These are phyloP conservation scores for Yarrowia sp. DNA, from an alignment of 805 yeast genomes.

Conservation along the genomic window DNA sequence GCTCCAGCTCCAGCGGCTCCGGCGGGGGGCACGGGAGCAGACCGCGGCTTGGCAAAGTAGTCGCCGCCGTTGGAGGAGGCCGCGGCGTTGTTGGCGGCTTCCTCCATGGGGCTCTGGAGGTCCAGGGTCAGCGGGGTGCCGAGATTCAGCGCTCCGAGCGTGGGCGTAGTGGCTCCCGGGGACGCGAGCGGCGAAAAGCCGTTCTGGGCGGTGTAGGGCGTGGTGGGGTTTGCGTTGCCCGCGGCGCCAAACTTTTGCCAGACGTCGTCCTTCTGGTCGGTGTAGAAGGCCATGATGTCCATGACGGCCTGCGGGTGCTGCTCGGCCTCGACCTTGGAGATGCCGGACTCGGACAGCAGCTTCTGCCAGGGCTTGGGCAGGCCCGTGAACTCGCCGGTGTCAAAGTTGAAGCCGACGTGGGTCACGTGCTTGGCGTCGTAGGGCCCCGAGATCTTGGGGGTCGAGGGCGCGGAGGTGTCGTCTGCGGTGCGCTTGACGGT, in stretches of 20 bases:
- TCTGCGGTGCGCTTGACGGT: neutral
- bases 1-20: neutral
- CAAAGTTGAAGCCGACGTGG: conserved; percentile 88
- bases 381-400: conserved; percentile 85
- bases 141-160: conserved; percentile 10
- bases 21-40: conserved; percentile 38
- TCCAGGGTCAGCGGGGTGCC: conserved; percentile 16
- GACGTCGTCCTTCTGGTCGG: conserved; percentile 35
- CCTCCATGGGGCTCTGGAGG: neutral
- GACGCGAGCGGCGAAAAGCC: conserved; percentile 22
- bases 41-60: conserved; percentile 35
- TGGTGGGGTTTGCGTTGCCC: neutral
- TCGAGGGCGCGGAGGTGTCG: neutral
- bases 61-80: conserved; percentile 10
- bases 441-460: conserved; percentile 76
- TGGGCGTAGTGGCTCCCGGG: conserved; percentile 18
- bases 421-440: conserved; percentile 86
- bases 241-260: conserved; percentile 36
- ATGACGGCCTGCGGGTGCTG: conserved; percentile 92
- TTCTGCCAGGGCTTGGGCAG: conserved; percentile 92
- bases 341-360: conserved; percentile 79
- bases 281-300: conserved; percentile 83
- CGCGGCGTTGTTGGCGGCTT: too few relatives aligned
- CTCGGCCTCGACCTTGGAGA: conserved; percentile 80
- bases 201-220: conserved; percentile 12